Evolutionary conservation across 768 basidiomycete species (phyloP).

Genomic region (Daedalea quercina): DNA sequence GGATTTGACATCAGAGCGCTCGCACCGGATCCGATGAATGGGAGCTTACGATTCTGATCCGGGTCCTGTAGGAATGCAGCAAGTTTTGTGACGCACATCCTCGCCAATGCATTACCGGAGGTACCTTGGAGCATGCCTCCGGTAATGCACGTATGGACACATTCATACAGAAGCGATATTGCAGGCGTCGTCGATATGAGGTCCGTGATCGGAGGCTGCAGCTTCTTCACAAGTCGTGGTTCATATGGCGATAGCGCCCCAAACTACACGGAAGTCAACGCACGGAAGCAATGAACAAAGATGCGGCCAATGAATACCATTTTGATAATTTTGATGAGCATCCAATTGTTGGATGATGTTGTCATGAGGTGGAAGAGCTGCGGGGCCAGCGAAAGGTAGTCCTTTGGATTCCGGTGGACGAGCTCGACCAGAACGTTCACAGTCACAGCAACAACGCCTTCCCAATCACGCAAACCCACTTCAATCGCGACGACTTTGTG

Average conservation of each 20-base stretch:
- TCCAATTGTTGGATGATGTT: slow-evolving; percentile 97
- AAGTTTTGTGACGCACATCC: slow-evolving; percentile 87
- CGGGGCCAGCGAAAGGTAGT: slow-evolving; percentile 84
- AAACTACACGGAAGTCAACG: slow-evolving; percentile 49
- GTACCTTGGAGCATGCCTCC: slow-evolving; percentile 88
- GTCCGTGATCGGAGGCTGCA: slow-evolving; percentile 90
- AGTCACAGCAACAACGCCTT: slow-evolving; percentile 89
- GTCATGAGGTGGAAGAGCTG: slow-evolving; percentile 90
- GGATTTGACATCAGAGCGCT: slow-evolving; percentile 1
- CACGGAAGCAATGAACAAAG: slow-evolving; percentile 1
- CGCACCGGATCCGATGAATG: background rate
- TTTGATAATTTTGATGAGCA: slow-evolving; percentile 98
- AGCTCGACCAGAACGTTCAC: slow-evolving; percentile 95
- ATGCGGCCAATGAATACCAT: slow-evolving; percentile 44
- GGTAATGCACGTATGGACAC: slow-evolving; percentile 96
- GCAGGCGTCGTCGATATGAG: slow-evolving; percentile 94
- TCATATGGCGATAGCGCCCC: slow-evolving; percentile 89
- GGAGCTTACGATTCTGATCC: slow-evolving; percentile 85
- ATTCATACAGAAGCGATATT: slow-evolving; percentile 94
- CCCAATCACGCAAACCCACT: background rate
- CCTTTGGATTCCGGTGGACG: slow-evolving; percentile 68
- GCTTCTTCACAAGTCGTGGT: slow-evolving; percentile 88
- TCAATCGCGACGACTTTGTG: background rate
- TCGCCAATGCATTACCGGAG: slow-evolving; percentile 73
- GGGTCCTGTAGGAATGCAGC: slow-evolving; percentile 86